Conservation (phyloP, 176 grass and related monocot genomes). For the Luzula sylvatica region DNA sequence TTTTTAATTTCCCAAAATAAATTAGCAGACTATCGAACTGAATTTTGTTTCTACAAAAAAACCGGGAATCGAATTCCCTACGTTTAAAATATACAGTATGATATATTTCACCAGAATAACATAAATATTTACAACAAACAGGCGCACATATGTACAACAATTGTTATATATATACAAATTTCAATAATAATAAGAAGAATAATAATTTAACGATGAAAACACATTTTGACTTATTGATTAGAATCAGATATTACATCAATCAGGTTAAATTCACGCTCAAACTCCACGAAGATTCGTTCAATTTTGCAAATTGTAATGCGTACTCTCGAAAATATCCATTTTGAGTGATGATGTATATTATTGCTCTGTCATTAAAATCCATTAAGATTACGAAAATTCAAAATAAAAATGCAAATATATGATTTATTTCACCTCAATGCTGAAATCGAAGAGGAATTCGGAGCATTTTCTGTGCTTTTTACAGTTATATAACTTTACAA, state of each 20-base stretch:
- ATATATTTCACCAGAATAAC: too few relatives aligned
- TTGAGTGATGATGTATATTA: constrained; percentile 48
- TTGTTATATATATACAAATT: constrained; percentile 6
- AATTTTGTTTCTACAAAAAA: too few relatives aligned
- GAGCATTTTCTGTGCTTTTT: constrained; percentile 36
- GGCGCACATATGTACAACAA: background rate
- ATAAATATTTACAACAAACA: too few relatives aligned
- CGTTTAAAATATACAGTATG: too few relatives aligned
- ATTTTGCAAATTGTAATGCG: constrained; percentile 31
- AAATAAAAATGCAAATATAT: background rate
- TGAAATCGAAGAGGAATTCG: constrained; percentile 49
- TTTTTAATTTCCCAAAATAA: too few relatives aligned
- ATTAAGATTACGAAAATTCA: background rate
- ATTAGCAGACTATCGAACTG: too few relatives aligned
- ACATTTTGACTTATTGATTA: constrained; percentile 1
- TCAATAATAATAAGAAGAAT: too few relatives aligned
- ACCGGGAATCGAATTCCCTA: too few relatives aligned
- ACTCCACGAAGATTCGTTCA: constrained; percentile 57
- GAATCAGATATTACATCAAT: constrained; percentile 24
- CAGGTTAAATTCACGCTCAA: constrained; percentile 65
- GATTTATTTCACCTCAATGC: constrained; percentile 47
- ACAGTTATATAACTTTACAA: constrained; percentile 49
- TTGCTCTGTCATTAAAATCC: constrained; percentile 41
- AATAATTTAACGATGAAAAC: background rate
- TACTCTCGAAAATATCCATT: constrained; percentile 81